phyloP scores from a whole-genome alignment of 768 basidiomycete genomes.

The Ramaria rubella region DNA sequence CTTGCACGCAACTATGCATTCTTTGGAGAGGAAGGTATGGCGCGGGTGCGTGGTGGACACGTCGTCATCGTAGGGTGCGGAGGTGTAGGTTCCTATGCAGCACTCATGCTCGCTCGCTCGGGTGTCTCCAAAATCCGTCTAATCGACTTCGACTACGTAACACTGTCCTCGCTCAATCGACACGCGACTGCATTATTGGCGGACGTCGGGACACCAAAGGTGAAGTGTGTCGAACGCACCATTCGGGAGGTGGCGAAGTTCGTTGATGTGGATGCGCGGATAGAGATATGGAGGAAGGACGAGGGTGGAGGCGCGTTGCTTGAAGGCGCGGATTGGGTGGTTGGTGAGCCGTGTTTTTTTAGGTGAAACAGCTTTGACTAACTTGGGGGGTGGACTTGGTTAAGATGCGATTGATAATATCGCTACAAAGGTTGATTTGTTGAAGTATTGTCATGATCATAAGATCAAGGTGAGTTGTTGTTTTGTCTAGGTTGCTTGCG shows the following conservation, averaged over 20 bases:
- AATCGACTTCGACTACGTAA: slow-evolving; percentile 96
- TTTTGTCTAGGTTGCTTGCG: background rate
- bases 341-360: slow-evolving; percentile 44
- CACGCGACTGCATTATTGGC: slow-evolving; percentile 85
- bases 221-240: slow-evolving; percentile 62
- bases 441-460: slow-evolving; percentile 79
- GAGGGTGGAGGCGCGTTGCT: slow-evolving; percentile 60
- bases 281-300: slow-evolving; percentile 84
- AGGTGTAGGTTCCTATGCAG: slow-evolving; percentile 95
- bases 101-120: slow-evolving; percentile 90
- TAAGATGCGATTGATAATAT: slow-evolving; percentile 97
- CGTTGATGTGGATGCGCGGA: slow-evolving; percentile 76
- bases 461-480: slow-evolving; percentile 58
- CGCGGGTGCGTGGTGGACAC: slow-evolving; percentile 58
- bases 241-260: slow-evolving; percentile 74
- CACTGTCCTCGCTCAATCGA: slow-evolving; percentile 88
- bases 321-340: slow-evolving; percentile 88
- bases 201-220: slow-evolving; percentile 94
- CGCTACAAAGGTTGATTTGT: slow-evolving; percentile 88
- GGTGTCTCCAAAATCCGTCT: slow-evolving; percentile 72
- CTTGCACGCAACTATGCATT: slow-evolving; percentile 92
- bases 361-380: slow-evolving; percentile 10
- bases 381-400: background rate
- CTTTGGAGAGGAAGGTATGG: slow-evolving; percentile 86
- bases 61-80: slow-evolving; percentile 94